A percentile compares a stretch with the other conserved stretches of the same genome.
Evolutionary conservation across 176 grass and related monocot species (phyloP).

Genomic region (Oryza coarctata): DNA sequence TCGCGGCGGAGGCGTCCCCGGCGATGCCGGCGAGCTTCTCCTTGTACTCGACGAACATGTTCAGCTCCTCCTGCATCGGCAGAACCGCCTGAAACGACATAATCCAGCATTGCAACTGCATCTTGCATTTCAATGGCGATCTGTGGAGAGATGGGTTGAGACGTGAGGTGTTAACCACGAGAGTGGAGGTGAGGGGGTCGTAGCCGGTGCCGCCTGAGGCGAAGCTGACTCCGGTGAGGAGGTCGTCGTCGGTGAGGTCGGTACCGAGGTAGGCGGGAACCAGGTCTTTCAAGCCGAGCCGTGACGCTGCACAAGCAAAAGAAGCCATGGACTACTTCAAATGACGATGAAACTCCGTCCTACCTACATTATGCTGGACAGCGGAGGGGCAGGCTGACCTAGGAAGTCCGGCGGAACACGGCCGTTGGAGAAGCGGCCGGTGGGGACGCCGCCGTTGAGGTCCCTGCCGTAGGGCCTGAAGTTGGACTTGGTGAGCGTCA

Average conservation of each 20-base stretch:
- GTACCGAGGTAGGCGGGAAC: constrained; percentile 43
- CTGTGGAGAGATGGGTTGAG: neutral
- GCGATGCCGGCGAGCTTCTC: constrained; percentile 21
- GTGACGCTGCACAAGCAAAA: constrained; percentile 32
- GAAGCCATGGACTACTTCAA: neutral
- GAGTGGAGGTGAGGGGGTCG: constrained; percentile 49
- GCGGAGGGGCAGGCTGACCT: constrained; percentile 21
- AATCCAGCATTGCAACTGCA: neutral
- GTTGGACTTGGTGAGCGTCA: constrained; percentile 42
- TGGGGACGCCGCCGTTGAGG: constrained; percentile 49
- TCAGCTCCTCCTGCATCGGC: constrained; percentile 49
- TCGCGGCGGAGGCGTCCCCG: constrained; percentile 27
- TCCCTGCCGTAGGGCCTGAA: constrained; percentile 54
- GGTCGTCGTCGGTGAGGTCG: constrained; percentile 40
- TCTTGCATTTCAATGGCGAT: neutral
- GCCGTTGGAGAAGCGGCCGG: constrained; percentile 67
- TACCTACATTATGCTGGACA: neutral
- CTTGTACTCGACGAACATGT: constrained; percentile 57
- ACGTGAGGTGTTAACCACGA: constrained; percentile 32
- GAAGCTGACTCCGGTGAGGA: constrained; percentile 56
- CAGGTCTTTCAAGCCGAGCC: constrained; percentile 45
- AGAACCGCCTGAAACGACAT: constrained; percentile 42
- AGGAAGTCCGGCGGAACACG: constrained; percentile 44
- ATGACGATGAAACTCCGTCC: neutral
- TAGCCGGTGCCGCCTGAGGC: constrained; percentile 42